Conservation (phyloP, 2,329 filamentous ascomycete genomes). For the Clarireedia homoeocarpa region DNA sequence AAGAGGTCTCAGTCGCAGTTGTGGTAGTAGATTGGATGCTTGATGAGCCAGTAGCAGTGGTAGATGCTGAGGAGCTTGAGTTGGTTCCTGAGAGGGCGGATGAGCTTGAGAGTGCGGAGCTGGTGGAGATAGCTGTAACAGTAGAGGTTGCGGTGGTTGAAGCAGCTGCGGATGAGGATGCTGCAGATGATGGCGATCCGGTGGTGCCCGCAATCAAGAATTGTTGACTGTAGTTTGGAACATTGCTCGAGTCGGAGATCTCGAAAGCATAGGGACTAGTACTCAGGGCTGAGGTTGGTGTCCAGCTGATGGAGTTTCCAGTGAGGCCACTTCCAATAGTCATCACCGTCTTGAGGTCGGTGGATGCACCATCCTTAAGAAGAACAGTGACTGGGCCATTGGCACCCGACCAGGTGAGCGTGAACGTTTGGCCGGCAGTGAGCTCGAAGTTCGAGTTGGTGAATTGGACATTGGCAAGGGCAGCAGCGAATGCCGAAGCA, state of each 20-base stretch:
- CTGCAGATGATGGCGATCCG: conserved; percentile 5
- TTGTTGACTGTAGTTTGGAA: conserved; percentile 22
- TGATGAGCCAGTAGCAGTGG: not conserved
- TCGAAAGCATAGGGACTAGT: conserved; percentile 22
- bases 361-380: conserved; percentile 24
- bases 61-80: not conserved
- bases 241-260: conserved; percentile 17
- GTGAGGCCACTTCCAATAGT: conserved; percentile 23
- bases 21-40: not conserved
- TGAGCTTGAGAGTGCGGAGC: not conserved
- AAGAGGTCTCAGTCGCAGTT: not conserved
- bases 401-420: conserved; percentile 23
- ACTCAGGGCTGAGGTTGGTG: conserved; percentile 13
- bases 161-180: conserved; percentile 10
- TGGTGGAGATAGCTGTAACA: conserved; percentile 3
- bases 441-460: conserved; percentile 23
- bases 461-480: conserved; percentile 18
- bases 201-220: conserved; percentile 20
- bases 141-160: conserved; percentile 9
- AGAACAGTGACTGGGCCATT: conserved; percentile 23
- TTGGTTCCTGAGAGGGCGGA: not conserved
- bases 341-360: conserved; percentile 17
- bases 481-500: conserved; percentile 16
- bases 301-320: conserved; percentile 19
- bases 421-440: conserved; percentile 19